phyloP scores from a whole-genome alignment of 2,329 filamentous ascomycete genomes.

The Fusarium sp. region DNA sequence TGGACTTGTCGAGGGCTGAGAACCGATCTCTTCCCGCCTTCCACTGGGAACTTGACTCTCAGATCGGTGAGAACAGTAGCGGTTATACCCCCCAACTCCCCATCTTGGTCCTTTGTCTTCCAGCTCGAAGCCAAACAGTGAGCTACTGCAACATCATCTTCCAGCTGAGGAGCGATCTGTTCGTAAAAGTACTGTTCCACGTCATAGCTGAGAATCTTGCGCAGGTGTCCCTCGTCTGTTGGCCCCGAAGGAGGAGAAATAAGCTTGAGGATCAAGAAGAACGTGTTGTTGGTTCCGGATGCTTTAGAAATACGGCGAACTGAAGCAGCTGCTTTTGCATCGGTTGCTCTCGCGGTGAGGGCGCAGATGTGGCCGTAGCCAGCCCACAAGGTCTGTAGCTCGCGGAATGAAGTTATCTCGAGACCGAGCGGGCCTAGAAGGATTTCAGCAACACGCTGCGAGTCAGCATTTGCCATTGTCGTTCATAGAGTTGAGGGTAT shows the following conservation, averaged over 20 bases:
- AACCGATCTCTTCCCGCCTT: slow-evolving; percentile 61
- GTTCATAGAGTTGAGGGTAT: not conserved
- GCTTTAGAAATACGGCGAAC: slow-evolving; percentile 15
- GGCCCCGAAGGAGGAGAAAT: slow-evolving; percentile 56
- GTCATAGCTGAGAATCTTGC: slow-evolving; percentile 73
- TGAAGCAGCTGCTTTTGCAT: slow-evolving; percentile 24
- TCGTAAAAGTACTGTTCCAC: slow-evolving; percentile 74
- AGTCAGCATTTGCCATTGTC: slow-evolving; percentile 19
- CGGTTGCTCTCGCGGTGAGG: slow-evolving; percentile 54
- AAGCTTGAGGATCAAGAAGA: slow-evolving; percentile 65
- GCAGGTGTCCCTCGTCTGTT: slow-evolving; percentile 67
- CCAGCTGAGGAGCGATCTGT: slow-evolving; percentile 60
- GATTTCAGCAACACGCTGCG: slow-evolving; percentile 48
- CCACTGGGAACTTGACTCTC: slow-evolving; percentile 60
- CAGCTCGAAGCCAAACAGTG: slow-evolving; percentile 58
- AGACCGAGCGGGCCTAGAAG: slow-evolving; percentile 54
- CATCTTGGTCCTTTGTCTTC: slow-evolving; percentile 27
- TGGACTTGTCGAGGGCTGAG: slow-evolving; percentile 59
- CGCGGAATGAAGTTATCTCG: slow-evolving; percentile 50
- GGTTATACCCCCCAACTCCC: slow-evolving; percentile 52
- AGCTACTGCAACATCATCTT: slow-evolving; percentile 57
- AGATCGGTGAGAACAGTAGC: slow-evolving; percentile 69
- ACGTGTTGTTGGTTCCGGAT: slow-evolving; percentile 32
- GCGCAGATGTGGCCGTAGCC: slow-evolving; percentile 66
- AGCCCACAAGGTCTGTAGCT: slow-evolving; percentile 59